Conservation (phyloP, 2,329 filamentous ascomycete species). For the Xylariaceae sp. region DNA sequence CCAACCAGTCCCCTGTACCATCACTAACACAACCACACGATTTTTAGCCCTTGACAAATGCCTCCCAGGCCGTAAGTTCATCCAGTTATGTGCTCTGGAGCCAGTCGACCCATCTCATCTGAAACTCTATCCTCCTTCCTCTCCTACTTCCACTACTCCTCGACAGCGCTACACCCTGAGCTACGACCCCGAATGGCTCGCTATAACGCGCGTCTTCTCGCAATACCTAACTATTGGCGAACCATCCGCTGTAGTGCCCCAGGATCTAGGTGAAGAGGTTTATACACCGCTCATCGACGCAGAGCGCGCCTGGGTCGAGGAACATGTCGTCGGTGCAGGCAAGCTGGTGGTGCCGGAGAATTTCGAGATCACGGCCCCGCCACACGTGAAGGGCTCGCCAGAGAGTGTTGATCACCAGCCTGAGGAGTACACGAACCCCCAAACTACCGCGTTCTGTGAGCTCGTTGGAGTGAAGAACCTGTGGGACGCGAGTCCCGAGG, state of each 20-base stretch:
- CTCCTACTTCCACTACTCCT: not conserved
- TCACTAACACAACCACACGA: constrained; percentile 78
- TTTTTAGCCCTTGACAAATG: constrained; percentile 96
- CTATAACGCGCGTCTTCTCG: constrained; percentile 85
- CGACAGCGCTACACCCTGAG: constrained; percentile 62
- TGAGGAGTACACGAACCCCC: constrained; percentile 82
- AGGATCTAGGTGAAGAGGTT: constrained; percentile 69
- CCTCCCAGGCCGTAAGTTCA: constrained; percentile 76
- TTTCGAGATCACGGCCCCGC: constrained; percentile 77
- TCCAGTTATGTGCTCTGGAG: constrained; percentile 75
- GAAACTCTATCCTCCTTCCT: constrained; percentile 27
- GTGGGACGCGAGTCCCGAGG: constrained; percentile 74
- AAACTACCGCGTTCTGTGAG: constrained; percentile 82
- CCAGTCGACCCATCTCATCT: constrained; percentile 49
- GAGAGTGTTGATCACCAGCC: constrained; percentile 69
- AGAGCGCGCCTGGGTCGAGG: constrained; percentile 80
- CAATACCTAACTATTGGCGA: constrained; percentile 68
- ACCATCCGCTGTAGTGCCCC: constrained; percentile 55
- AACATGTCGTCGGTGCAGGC: constrained; percentile 68
- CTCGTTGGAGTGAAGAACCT: constrained; percentile 78
- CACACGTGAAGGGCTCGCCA: constrained; percentile 63
- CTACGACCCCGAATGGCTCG: constrained; percentile 95
- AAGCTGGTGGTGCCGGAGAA: constrained; percentile 76
- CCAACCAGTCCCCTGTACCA: constrained; percentile 71
- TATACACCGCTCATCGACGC: constrained; percentile 72